These are phyloP conservation scores for Mesotaenium endlicherianum DNA, from an alignment of 139 green algal genomes.

Conservation along the genomic window DNA sequence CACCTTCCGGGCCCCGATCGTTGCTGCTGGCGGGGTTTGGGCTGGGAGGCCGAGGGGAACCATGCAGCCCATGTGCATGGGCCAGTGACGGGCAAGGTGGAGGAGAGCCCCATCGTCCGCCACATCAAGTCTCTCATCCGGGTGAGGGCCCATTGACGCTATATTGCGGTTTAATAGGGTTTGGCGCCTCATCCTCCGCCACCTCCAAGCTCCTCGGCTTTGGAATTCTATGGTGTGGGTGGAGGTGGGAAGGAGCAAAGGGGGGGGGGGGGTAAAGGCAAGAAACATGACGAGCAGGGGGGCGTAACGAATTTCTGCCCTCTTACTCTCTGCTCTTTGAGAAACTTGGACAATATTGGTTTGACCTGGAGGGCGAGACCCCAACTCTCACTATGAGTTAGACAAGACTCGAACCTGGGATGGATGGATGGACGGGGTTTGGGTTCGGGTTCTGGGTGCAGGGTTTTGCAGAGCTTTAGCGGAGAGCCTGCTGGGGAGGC, in stretches of 20 bases:
- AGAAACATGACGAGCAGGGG: no score
- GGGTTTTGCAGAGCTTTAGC: no score
- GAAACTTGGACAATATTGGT: no score
- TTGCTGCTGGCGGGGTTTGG: no score
- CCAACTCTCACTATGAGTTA: no score
- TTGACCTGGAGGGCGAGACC: no score
- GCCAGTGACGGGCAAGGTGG: not conserved
- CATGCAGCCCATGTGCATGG: not conserved
- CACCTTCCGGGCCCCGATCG: not conserved
- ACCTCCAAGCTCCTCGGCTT: not conserved
- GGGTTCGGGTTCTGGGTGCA: no score
- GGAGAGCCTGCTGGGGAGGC: no score
- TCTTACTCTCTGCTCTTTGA: no score
- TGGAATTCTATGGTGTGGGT: not conserved
- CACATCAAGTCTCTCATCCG: slow-evolving; percentile 20
- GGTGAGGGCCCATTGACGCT: slow-evolving; percentile 1
- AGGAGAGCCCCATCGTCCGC: not conserved
- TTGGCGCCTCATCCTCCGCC: not conserved
- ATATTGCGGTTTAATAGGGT: not conserved
- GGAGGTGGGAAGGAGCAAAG: not conserved
- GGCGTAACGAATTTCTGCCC: no score
- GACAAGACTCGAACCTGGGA: no score
- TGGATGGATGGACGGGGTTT: no score
- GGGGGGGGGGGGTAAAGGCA: not conserved
- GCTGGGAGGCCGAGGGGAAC: not conserved